Evolutionary conservation across 768 basidiomycete genomes (phyloP).

Genomic region (Rhizopogon salebrosus): DNA sequence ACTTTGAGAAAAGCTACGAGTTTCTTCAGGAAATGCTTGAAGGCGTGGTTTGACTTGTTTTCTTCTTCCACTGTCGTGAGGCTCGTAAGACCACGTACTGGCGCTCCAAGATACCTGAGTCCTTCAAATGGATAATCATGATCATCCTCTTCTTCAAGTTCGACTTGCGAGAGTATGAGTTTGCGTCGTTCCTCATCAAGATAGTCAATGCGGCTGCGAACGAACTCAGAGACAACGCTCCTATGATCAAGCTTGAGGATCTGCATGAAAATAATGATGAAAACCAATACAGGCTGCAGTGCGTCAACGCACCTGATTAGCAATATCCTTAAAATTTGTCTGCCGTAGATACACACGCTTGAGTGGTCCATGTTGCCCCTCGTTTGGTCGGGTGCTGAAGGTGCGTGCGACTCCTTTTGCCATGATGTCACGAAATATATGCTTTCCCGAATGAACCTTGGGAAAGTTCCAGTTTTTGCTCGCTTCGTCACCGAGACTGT

Average conservation of each 20-base stretch:
- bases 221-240: not conserved
- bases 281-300: not conserved
- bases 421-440: not conserved
- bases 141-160: not conserved
- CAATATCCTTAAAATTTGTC: not conserved
- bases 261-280: not conserved
- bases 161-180: not conserved
- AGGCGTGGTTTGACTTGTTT: not conserved
- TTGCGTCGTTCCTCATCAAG: not conserved
- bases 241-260: not conserved
- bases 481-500: not conserved
- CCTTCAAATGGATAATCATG: not conserved
- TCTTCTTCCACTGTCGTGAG: not conserved
- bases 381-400: not conserved
- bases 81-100: not conserved
- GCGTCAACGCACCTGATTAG: not conserved
- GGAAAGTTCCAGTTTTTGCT: conserved; percentile 1
- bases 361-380: not conserved
- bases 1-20: not conserved
- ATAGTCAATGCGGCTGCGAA: not conserved
- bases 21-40: conserved; percentile 1
- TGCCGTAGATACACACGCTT: not conserved
- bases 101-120: not conserved
- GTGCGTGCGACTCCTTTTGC: not conserved
- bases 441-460: not conserved